A percentile compares a stretch with the other conserved stretches of the same genome.
Conservation (phyloP, 352 stramenopile genomes). For the Phytopythium cucurbitacearum region DNA sequence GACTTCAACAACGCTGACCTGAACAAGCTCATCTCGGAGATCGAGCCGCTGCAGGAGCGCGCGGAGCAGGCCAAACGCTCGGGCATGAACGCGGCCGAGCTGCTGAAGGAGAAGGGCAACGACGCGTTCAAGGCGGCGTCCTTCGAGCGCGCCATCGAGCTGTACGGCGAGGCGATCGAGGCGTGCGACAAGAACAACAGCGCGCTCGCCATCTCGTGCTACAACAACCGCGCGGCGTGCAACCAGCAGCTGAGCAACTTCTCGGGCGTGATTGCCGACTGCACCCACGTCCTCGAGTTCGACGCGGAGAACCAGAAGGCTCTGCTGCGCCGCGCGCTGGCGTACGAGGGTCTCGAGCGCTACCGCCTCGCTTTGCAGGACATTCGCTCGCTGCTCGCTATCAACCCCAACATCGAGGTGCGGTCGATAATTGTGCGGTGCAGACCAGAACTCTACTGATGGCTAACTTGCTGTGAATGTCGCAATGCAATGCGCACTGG, state of each 20-base stretch:
- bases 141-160: constrained; percentile 90
- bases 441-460: no score
- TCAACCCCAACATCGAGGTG: constrained; percentile 88
- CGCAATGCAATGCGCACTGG: no score
- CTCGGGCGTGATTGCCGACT: constrained; percentile 93
- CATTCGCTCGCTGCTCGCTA: constrained; percentile 76
- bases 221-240: constrained; percentile 94
- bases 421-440: constrained; percentile 5
- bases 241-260: constrained; percentile 98
- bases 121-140: constrained; percentile 89
- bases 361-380: constrained; percentile 89
- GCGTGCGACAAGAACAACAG: constrained; percentile 64
- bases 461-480: no score
- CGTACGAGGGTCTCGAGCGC: constrained; percentile 94
- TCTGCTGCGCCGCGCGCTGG: constrained; percentile 90
- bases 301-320: constrained; percentile 95
- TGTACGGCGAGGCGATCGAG: constrained; percentile 93
- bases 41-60: constrained; percentile 75
- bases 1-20: constrained; percentile 86
- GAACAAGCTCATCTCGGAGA: constrained; percentile 75
- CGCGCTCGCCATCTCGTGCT: constrained; percentile 89
- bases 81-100: constrained; percentile 77
- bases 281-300: constrained; percentile 92
- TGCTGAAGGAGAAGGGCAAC: constrained; percentile 93
- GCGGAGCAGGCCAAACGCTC: constrained; percentile 58